These are phyloP conservation scores for Botryotinia globosa DNA, from an alignment of 2,329 filamentous ascomycete genomes.

Conservation along the genomic window DNA sequence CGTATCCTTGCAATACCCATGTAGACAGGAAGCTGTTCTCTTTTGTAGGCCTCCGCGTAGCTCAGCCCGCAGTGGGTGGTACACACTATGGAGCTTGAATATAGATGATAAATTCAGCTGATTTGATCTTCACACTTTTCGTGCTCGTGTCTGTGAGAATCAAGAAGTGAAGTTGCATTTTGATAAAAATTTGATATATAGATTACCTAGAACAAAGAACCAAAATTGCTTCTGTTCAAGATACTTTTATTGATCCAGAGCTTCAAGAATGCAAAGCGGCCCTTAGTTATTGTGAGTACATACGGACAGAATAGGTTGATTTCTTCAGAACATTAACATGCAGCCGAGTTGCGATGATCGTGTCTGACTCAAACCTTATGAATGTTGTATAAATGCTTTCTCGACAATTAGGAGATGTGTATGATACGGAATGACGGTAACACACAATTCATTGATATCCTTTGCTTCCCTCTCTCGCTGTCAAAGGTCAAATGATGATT, in stretches of 20 bases:
- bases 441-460: background rate
- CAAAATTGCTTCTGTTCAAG: rapidly evolving
- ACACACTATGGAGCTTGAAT: no score
- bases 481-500: background rate
- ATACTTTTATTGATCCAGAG: background rate
- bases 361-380: background rate
- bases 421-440: no score
- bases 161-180: background rate
- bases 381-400: background rate
- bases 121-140: no score
- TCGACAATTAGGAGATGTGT: background rate
- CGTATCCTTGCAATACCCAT: no score
- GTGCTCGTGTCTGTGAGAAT: background rate
- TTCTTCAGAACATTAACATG: background rate
- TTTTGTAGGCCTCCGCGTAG: no score
- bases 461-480: background rate
- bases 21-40: no score
- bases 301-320: background rate
- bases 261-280: background rate
- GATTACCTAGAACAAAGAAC: background rate
- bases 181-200: background rate
- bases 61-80: no score
- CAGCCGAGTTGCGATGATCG: background rate
- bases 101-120: no score
- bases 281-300: background rate